Base-by-base conservation (phyloP, 257 asterid species). In the Henckelia pumila region DNA sequence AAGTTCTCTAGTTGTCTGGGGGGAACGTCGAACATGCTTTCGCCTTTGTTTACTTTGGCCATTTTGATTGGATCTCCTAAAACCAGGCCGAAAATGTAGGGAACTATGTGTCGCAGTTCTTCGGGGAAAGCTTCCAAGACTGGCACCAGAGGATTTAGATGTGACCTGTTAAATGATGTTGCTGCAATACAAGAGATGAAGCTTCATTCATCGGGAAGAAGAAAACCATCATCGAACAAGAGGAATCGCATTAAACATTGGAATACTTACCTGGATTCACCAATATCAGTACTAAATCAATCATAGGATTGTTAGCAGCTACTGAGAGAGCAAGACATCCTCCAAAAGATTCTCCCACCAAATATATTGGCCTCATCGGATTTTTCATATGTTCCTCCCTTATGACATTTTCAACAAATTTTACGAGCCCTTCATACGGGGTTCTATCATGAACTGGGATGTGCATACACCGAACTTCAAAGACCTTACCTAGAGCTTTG, bases 401-500 rank as follows among this genome's bases (percentile, higher is more conserved):
- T 26, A 78, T 83, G 10, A 77, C 71, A 22, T 72, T 52, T 33
- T 73, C 83, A 1, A 81, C 83, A 66, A 86, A 76, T 32, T 72
- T 73, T 59, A 81, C 79, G 7, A 86, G 84, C 64, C 82, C 79
- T 35, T 78, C 77, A 6, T 72, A 80, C 16, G 88, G 68, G 16
- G 88, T 86, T 52, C 85, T 79, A 67, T 86, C 88, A 0, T 57
- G 3, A 9, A 78, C 70, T 10, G 93, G 93, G 58, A 84, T 66
- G 19, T 86, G 89, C 86, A 86, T 62, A 56, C 93, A 86, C 24
- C 77, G 83, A 37, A 84, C 82, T 24, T 75, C 64, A 44, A 84
- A 86, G 49, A 84, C 86, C 82, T 80, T 86, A 44, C 89, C 89
- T 19, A 86, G 75, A 35, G 93, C 80, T 75, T 80, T 81, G 80